Evolutionary conservation across 805 yeast species (phyloP).

Genomic region (Candida caryicola): DNA sequence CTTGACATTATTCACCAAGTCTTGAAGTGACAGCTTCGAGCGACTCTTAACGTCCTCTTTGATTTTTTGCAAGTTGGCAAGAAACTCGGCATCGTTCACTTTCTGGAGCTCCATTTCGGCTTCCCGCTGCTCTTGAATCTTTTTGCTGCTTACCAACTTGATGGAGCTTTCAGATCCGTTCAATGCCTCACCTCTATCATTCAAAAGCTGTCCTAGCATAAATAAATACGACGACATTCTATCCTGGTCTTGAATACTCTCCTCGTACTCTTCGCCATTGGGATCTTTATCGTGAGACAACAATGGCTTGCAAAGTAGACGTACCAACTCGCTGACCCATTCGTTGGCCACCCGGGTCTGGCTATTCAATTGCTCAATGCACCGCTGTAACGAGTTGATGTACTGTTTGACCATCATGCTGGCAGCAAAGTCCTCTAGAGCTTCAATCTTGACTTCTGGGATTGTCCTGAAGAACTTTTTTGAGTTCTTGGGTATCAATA

Average conservation of each 20-base stretch:
- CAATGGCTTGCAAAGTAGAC: conserved; percentile 48
- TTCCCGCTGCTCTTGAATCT: conserved; percentile 18
- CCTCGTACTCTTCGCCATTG: conserved; percentile 76
- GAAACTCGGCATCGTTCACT: conserved; percentile 24
- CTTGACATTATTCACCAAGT: conserved; percentile 27
- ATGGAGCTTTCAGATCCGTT: conserved; percentile 31
- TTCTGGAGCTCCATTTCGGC: conserved; percentile 23
- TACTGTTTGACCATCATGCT: conserved; percentile 20
- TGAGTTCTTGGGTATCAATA: conserved; percentile 31
- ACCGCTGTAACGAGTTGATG: conserved; percentile 17
- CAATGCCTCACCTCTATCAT: conserved; percentile 41
- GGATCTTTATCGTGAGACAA: conserved; percentile 46
- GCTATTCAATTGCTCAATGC: conserved; percentile 39
- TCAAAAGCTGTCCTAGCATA: conserved; percentile 46
- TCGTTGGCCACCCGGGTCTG: conserved; percentile 52
- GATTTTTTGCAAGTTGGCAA: conserved; percentile 20
- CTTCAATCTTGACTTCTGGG: conserved; percentile 25
- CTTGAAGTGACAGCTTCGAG: conserved; percentile 32
- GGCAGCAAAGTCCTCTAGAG: conserved; percentile 14
- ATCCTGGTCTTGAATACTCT: conserved; percentile 73
- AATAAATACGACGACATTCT: conserved; percentile 58
- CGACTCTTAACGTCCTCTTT: conserved; percentile 26
- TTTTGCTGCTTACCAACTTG: conserved; percentile 15
- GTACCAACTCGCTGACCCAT: conserved; percentile 47
- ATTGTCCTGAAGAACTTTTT: conserved; percentile 28